Base-by-base conservation (phyloP, 208 protist species). In the Strigomonas culicis region DNA sequence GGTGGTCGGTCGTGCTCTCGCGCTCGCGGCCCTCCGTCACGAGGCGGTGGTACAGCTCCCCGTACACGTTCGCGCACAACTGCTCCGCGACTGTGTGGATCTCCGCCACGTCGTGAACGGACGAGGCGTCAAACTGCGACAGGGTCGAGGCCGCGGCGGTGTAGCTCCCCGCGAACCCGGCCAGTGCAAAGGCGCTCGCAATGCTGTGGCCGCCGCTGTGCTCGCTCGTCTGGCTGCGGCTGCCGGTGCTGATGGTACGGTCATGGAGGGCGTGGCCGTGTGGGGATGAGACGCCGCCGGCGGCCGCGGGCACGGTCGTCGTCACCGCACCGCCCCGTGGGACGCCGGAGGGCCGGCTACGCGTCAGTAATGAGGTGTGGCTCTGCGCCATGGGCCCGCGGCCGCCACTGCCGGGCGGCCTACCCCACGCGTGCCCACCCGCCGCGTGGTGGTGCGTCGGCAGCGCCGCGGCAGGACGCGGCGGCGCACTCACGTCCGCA, bases 1-100 rank as follows among this genome's bases (percentile, higher is more conserved):
- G n/a, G n/a, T n/a, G n/a, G n/a, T n/a, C n/a, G n/a, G n/a, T n/a
- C n/a, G n/a, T n/a, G 34, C 36, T 28, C 1, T n/a, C 59, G 25
- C 10, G 4, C 36, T 72, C 60, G 22, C 59, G 36, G 2, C 66
- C 63, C 3, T 59, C 53, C 46, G 65, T 70, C 36, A 32, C 41
- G 34, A 44, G 50, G 15, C 70, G 63, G 19, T 59, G 66, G 17
- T 77, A 81, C 60, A 75, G 51, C 13, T 66, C 24, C 24, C 63
- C 64, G 55, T 81, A 81, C 34, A 70, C 63, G 1, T 51, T 22
- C n/a, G 61, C 49, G 63, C 75, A 80, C 50, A 55, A 43, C 1
- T 63, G n/a, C 25, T 68, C 47, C 4, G 70, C 59, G 3, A 70
- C 56, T 17, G 30, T 43, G 32, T 69, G 49, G 30, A 66, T 46